Conservation (phyloP, 208 protist genomes). For the Hexamita inflata region DNA sequence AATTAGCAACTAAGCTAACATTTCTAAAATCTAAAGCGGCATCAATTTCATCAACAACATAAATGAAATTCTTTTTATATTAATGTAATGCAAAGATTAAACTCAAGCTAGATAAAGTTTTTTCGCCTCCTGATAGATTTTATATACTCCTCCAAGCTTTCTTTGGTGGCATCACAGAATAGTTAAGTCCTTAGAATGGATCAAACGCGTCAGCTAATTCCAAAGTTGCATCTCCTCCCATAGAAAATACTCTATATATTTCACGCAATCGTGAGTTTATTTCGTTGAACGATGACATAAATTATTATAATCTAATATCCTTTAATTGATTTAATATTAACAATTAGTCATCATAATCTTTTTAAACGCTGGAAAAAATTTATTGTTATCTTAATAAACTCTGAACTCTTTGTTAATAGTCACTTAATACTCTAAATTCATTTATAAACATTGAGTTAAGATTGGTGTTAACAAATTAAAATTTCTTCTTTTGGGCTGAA, state of each 20-base stretch:
- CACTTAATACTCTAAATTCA: too few relatives aligned
- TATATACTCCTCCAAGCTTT: slow-evolving; percentile 99
- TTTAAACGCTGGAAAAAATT: too few relatives aligned
- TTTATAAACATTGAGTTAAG: too few relatives aligned
- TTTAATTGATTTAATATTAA: background rate
- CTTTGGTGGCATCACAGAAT: slow-evolving; percentile 85
- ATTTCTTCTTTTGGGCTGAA: too few relatives aligned
- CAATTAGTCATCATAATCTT: background rate
- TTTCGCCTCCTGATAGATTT: slow-evolving; percentile 99
- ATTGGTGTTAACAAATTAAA: too few relatives aligned
- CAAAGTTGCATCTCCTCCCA: slow-evolving; percentile 94
- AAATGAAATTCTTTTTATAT: slow-evolving; percentile 97
- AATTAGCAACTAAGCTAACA: slow-evolving; percentile 92
- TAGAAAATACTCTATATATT: slow-evolving; percentile 70
- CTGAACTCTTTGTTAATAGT: too few relatives aligned
- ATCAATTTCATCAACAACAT: slow-evolving; percentile 99
- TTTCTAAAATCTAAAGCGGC: slow-evolving; percentile 98
- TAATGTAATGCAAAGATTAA: slow-evolving; percentile 94
- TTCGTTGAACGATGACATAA: slow-evolving; percentile 83
- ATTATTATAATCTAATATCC: slow-evolving; percentile 62
- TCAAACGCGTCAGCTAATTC: slow-evolving; percentile 83
- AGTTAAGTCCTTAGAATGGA: slow-evolving; percentile 54
- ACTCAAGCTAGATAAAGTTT: slow-evolving; percentile 59
- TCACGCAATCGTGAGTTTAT: slow-evolving; percentile 93
- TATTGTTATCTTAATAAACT: too few relatives aligned